These are phyloP conservation scores for Trifolium fragiferum DNA, from an alignment of 306 rosid species.

Conservation along the genomic window DNA sequence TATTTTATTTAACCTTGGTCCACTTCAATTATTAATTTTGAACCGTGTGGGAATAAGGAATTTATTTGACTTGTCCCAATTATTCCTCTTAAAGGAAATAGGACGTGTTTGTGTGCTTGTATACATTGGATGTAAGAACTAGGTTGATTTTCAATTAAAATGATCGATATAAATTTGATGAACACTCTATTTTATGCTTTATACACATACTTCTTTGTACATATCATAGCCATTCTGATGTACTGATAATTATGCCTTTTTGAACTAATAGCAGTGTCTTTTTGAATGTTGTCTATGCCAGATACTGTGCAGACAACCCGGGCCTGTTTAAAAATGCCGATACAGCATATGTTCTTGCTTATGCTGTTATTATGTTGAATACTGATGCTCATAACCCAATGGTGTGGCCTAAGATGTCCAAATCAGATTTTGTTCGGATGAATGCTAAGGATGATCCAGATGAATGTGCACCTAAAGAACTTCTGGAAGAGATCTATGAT, in stretches of 20 bases:
- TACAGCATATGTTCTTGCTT: slow-evolving; percentile 97
- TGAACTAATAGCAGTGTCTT: slow-evolving; percentile 44
- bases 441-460: slow-evolving; percentile 88
- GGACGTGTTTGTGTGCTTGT: slow-evolving; percentile 3
- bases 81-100: slow-evolving; percentile 21
- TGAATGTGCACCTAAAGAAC: slow-evolving; percentile 88
- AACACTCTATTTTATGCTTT: slow-evolving; percentile 20
- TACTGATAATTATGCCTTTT: slow-evolving; percentile 36
- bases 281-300: slow-evolving; percentile 55
- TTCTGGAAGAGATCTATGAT: slow-evolving; percentile 89
- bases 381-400: slow-evolving; percentile 99
- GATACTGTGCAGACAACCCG: slow-evolving; percentile 98
- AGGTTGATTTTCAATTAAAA: slow-evolving; percentile 32
- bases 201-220: slow-evolving; percentile 10
- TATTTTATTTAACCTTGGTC: slow-evolving; percentile 25
- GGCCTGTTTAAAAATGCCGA: slow-evolving; percentile 97
- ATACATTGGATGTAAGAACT: slow-evolving; percentile 29
- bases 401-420: slow-evolving; percentile 99
- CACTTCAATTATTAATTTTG: slow-evolving; percentile 29
- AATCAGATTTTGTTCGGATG: slow-evolving; percentile 87
- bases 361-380: slow-evolving; percentile 94
- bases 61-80: slow-evolving; percentile 12
- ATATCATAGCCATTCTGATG: slow-evolving; percentile 32
- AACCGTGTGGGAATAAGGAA: slow-evolving; percentile 13
- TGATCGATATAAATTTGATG: slow-evolving; percentile 9